Percentiles rank a stretch among this genome's conserved stretches.
These are phyloP conservation scores for Coprinopsis strossmayeri DNA, from an alignment of 768 basidiomycete species.

Conservation along the genomic window DNA sequence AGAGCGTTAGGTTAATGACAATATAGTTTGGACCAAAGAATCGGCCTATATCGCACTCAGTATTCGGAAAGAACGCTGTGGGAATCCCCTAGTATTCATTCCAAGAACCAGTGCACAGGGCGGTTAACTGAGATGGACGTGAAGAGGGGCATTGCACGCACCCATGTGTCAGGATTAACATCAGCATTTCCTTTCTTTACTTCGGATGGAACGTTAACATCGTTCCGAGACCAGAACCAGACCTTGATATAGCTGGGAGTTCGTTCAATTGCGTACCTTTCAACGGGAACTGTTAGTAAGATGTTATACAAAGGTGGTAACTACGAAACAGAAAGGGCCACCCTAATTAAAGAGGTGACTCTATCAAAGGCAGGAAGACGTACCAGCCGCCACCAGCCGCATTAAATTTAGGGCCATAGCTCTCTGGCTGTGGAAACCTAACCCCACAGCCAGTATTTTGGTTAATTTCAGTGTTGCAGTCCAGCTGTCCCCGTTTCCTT, in stretches of 20 bases:
- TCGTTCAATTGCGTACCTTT: conserved; percentile 60
- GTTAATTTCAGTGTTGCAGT: conserved; percentile 13
- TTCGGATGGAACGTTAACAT: conserved; percentile 38
- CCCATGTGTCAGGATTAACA: conserved; percentile 49
- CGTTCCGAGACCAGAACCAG: conserved; percentile 67
- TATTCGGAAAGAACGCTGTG: conserved; percentile 53
- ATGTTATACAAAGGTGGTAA: neutral
- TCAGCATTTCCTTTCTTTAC: conserved; percentile 31
- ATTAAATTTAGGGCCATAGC: conserved; percentile 57
- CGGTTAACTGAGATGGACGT: no score
- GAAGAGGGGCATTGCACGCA: conserved; percentile 17
- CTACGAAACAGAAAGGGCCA: no score
- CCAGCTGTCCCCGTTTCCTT: neutral
- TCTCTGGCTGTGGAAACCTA: conserved; percentile 26
- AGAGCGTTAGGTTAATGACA: conserved; percentile 47
- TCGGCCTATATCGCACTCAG: conserved; percentile 47
- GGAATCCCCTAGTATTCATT: conserved; percentile 49
- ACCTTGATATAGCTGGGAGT: conserved; percentile 49
- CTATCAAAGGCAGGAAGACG: conserved; percentile 9
- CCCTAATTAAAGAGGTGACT: neutral
- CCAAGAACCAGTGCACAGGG: neutral
- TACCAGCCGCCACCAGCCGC: conserved; percentile 54
- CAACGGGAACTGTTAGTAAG: neutral
- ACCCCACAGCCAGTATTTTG: conserved; percentile 24
- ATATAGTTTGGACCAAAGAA: conserved; percentile 53